Evolutionary conservation across 805 yeast genomes (phyloP), one percentile per base, ranked within the genome.

Genomic region (Candida methanosorbosa): DNA sequence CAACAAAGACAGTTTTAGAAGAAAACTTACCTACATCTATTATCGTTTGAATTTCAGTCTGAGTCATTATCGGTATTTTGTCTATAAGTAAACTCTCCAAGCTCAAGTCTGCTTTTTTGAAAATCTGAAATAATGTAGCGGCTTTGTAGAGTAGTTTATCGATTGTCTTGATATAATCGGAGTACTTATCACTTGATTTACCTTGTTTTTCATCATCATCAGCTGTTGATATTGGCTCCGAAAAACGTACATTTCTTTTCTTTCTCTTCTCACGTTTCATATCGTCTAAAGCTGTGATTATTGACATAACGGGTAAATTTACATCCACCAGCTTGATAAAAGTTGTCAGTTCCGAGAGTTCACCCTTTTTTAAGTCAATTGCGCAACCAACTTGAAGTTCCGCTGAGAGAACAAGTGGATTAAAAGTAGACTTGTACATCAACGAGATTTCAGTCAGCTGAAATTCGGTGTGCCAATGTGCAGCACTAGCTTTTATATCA

Each of bases 61-160:
- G 3, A 12, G 48, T 28, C 5, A 46, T 23, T 12, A 57, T 17
- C 1, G 61, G 60, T 13, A 57, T 43, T 18, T 53, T 50, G 4
- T 44, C 42, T 11, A 57, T 33, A 5, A 35, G 36, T 7, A 57
- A 29, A 7, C 41, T 38, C 22, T 52, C 48, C 5, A 56, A 28
- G 9, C 46, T 38, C 11, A 55, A 11, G 27, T 40, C 45, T 11
- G 46, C 39, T 15, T 46, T 46, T 19, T 47, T 40, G 16, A 57
- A 30, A n/a, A 52, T 15, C 11, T 46, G 41, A 17, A 40, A 39
- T 4, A 21, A 6, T 12, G 15, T 11, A 4, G 32, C 13, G 3
- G 11, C 9, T 9, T 20, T 14, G 13, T 19, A 29, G 5, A 21
- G 5, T 9, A 11, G 23, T 9, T 21, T 11, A 9, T 21, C 11